Evolutionary conservation across 139 green algal genomes (phyloP).

Genomic region (Ulvella scutata): DNA sequence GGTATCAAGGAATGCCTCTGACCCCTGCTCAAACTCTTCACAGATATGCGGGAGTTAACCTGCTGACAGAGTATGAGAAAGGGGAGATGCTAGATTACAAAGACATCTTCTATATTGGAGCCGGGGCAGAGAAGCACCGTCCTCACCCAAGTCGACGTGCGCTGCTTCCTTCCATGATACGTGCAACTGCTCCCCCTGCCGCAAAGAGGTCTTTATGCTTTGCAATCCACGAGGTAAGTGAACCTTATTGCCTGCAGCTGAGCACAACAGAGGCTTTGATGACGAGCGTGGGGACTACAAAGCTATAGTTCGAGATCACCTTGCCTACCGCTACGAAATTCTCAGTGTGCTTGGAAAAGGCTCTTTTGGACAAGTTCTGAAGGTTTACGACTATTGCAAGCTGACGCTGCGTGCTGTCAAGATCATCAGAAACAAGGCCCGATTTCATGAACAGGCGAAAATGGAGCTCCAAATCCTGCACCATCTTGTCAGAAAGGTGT

Average conservation of each 20-base stretch:
- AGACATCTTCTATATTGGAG: constrained; percentile 11
- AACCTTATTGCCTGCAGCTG: constrained; percentile 4
- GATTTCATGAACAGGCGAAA: constrained; percentile 66
- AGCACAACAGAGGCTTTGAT: constrained; percentile 53
- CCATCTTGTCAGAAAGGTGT: constrained; percentile 19
- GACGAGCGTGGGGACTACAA: constrained; percentile 68
- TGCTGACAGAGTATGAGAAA: constrained; percentile 59
- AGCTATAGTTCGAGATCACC: constrained; percentile 47
- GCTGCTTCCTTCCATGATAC: neutral
- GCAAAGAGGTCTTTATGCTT: neutral
- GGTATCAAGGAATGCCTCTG: neutral
- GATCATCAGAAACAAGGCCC: constrained; percentile 80
- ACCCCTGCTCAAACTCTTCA: neutral
- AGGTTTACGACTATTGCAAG: constrained; percentile 69
- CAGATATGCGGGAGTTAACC: neutral
- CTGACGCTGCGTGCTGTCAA: constrained; percentile 51
- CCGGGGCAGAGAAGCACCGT: neutral
- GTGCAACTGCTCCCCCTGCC: neutral
- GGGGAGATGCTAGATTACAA: constrained; percentile 63
- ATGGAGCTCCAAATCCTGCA: constrained; percentile 71
- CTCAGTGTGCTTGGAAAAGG: constrained; percentile 54
- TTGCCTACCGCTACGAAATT: constrained; percentile 55
- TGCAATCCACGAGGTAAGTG: neutral
- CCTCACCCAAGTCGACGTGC: constrained; percentile 43
- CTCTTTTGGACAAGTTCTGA: constrained; percentile 71